Conservation (phyloP, 2,329 filamentous ascomycete genomes). For the Xylariaceae sp. region DNA sequence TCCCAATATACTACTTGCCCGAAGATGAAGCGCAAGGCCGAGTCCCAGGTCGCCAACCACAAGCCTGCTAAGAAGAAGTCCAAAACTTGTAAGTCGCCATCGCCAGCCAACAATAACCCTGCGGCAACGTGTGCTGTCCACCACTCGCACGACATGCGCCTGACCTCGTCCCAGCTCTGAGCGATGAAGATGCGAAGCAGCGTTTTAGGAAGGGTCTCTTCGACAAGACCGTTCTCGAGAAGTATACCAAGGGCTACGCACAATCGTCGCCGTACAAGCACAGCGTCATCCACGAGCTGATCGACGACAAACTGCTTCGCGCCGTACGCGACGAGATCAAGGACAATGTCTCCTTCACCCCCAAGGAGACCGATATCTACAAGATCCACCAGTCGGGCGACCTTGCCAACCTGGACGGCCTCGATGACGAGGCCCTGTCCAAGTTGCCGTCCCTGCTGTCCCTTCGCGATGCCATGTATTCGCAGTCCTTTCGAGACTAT, state of each 20-base stretch:
- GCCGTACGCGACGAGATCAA: slow-evolving; percentile 83
- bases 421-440: slow-evolving; percentile 76
- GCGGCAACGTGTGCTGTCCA: too few species aligned
- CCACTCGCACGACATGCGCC: slow-evolving; percentile 4
- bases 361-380: slow-evolving; percentile 99
- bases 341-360: slow-evolving; percentile 87
- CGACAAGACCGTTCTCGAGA: slow-evolving; percentile 46
- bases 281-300: slow-evolving; percentile 74
- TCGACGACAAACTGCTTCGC: slow-evolving; percentile 75
- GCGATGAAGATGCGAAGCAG: slow-evolving; percentile 41
- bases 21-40: slow-evolving; percentile 56
- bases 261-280: slow-evolving; percentile 75
- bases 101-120: slow-evolving; percentile 1
- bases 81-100: slow-evolving; percentile 31
- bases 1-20: background rate
- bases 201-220: slow-evolving; percentile 63
- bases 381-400: slow-evolving; percentile 99
- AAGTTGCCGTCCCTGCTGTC: slow-evolving; percentile 84
- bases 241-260: slow-evolving; percentile 57
- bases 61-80: slow-evolving; percentile 45
- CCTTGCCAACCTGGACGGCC: slow-evolving; percentile 89
- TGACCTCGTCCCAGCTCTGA: slow-evolving; percentile 33
- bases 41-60: slow-evolving; percentile 34
- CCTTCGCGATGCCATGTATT: slow-evolving; percentile 93
- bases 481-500: slow-evolving; percentile 79